Conservation (phyloP, 1,284 basidiomycete species). For the Sparassis latifolia region DNA sequence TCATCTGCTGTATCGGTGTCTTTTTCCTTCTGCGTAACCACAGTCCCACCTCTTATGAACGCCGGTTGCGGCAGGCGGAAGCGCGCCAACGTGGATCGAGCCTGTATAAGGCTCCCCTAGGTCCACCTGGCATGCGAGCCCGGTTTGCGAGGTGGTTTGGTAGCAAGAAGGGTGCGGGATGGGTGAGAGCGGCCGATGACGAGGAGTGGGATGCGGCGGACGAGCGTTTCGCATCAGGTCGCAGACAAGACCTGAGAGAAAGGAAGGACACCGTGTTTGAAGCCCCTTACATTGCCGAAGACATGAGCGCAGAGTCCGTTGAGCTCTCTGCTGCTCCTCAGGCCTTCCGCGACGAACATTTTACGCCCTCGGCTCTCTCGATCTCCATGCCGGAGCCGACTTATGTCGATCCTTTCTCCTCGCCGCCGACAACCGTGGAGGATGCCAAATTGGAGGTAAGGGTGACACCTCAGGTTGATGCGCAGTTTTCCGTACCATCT, state of each 20-base stretch:
- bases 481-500: slow-evolving; percentile 18
- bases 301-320: slow-evolving; percentile 15
- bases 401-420: slow-evolving; percentile 14
- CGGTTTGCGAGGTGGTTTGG: slow-evolving; percentile 22
- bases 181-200: slow-evolving; percentile 22
- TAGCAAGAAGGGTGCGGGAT: slow-evolving; percentile 15
- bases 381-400: background rate
- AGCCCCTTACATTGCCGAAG: slow-evolving; percentile 1
- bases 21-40: slow-evolving; percentile 29
- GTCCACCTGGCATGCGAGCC: slow-evolving; percentile 20
- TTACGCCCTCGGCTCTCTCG: background rate
- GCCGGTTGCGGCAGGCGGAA: slow-evolving; percentile 15
- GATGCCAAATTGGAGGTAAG: slow-evolving; percentile 2
- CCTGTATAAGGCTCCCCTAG: slow-evolving; percentile 16
- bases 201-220: slow-evolving; percentile 26
- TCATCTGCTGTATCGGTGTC: slow-evolving; percentile 27
- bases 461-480: slow-evolving; percentile 8
- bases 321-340: slow-evolving; percentile 7
- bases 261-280: slow-evolving; percentile 3
- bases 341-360: too few relatives aligned
- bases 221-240: slow-evolving; percentile 6
- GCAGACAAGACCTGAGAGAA: slow-evolving; percentile 7
- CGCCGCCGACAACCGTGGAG: slow-evolving; percentile 12
- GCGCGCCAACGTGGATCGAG: slow-evolving; percentile 15
- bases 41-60: slow-evolving; percentile 25